Conservation (phyloP, 148 eudicot genomes). For the Oxyria digyna region DNA sequence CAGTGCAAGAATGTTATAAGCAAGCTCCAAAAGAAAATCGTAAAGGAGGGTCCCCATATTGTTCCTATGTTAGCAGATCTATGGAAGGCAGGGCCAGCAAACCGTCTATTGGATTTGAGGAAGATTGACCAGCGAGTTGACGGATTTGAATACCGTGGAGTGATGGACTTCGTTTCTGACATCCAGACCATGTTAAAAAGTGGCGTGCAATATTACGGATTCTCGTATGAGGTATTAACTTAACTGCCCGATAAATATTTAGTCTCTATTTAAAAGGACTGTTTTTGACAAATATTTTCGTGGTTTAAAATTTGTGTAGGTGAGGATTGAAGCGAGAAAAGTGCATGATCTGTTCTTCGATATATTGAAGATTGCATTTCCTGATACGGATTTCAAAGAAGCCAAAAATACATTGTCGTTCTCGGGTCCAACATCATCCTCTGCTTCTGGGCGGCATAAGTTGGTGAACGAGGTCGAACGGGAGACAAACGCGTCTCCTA, state of each 20-base stretch:
- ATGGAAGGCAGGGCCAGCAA: conserved; percentile 63
- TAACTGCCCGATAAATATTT: not conserved
- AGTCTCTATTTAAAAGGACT: not conserved
- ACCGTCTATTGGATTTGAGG: conserved; percentile 49
- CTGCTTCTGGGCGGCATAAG: conserved; percentile 43
- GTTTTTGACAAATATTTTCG: not conserved
- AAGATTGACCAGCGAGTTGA: conserved; percentile 72
- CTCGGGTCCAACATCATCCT: conserved; percentile 26
- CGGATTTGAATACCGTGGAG: conserved; percentile 52
- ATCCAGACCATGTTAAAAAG: conserved; percentile 73
- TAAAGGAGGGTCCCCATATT: conserved; percentile 75
- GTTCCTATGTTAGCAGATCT: conserved; percentile 75
- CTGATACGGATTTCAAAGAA: conserved; percentile 69
- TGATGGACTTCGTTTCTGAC: conserved; percentile 68
- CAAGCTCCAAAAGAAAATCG: conserved; percentile 76
- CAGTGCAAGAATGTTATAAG: conserved; percentile 81
- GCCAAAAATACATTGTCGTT: conserved; percentile 65
- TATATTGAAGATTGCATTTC: conserved; percentile 52
- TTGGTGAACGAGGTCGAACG: conserved; percentile 44
- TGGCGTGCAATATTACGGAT: conserved; percentile 60
- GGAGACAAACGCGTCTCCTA: conserved; percentile 34
- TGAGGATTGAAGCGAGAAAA: conserved; percentile 79
- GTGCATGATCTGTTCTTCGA: conserved; percentile 89
- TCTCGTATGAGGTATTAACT: conserved; percentile 67
- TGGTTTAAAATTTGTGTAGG: conserved; percentile 26